phyloP scores from a whole-genome alignment of 495 filamentous ascomycete species.

The Penicillium verhagenii region DNA sequence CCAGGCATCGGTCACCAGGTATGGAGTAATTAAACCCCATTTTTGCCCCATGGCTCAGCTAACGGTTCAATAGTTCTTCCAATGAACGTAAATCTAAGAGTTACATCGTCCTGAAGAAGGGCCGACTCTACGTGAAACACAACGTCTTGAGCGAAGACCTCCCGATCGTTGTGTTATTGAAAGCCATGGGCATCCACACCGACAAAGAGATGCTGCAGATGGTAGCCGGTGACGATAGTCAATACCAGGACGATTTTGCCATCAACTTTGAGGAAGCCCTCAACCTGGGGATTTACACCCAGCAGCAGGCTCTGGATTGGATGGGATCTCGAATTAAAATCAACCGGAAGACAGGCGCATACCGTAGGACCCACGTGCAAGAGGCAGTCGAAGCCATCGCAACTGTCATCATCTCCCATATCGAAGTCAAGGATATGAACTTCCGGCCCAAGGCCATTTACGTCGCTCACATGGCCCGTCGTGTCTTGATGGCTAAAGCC shows the following conservation, averaged over 20 bases:
- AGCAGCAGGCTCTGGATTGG: constrained; percentile 92
- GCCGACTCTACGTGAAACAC: constrained; percentile 82
- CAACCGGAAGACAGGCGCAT: constrained; percentile 58
- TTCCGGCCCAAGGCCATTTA: constrained; percentile 95
- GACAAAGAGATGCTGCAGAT: constrained; percentile 92
- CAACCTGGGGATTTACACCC: constrained; percentile 78
- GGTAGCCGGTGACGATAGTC: constrained; percentile 76
- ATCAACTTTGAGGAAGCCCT: constrained; percentile 92
- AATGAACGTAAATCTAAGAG: constrained; percentile 97
- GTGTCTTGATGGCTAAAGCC: constrained; percentile 89
- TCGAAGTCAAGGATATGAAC: constrained; percentile 83
- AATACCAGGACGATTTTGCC: constrained; percentile 89
- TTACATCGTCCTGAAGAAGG: constrained; percentile 90
- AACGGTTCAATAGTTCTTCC: constrained; percentile 64
- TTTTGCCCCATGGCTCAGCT: neutral
- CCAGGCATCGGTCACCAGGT: constrained; percentile 92
- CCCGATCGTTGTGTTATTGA: constrained; percentile 86
- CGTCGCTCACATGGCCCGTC: constrained; percentile 90
- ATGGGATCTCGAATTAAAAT: constrained; percentile 83
- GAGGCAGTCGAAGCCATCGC: constrained; percentile 90
- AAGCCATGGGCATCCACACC: constrained; percentile 89
- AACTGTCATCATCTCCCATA: constrained; percentile 87
- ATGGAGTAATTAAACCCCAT: neutral
- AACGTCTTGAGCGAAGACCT: constrained; percentile 91
- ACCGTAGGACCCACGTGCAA: constrained; percentile 70